These are phyloP conservation scores for Phytophthora boehmeriae DNA, from an alignment of 352 stramenopile species.

Conservation along the genomic window DNA sequence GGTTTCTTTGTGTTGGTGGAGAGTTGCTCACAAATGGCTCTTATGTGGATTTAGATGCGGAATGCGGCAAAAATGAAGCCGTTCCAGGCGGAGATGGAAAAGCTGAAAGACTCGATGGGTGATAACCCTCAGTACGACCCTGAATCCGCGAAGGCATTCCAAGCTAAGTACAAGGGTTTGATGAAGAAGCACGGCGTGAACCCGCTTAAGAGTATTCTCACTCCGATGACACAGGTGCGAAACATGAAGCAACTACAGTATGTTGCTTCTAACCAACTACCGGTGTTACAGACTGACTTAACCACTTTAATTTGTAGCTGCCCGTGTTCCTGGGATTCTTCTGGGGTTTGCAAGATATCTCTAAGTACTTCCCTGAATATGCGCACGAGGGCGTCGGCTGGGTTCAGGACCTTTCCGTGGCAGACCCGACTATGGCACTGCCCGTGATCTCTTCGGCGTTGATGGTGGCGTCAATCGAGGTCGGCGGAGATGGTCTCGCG, in stretches of 20 bases:
- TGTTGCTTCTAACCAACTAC: no score
- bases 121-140: conserved; percentile 45
- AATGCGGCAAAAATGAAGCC: conserved; percentile 87
- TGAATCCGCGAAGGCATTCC: conserved; percentile 65
- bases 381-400: conserved; percentile 76
- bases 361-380: conserved; percentile 85
- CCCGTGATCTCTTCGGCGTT: conserved; percentile 81
- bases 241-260: background rate
- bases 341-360: conserved; percentile 80
- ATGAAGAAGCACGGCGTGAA: conserved; percentile 88
- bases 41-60: conserved; percentile 52
- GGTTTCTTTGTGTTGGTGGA: background rate
- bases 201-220: conserved; percentile 75
- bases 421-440: conserved; percentile 78
- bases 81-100: conserved; percentile 86
- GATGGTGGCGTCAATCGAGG: conserved; percentile 80
- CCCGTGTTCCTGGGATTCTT: conserved; percentile 88
- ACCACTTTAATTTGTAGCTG: conserved; percentile 44
- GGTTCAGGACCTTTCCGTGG: conserved; percentile 78
- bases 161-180: conserved; percentile 75
- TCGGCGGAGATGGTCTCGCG: conserved; percentile 67
- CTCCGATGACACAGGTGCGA: conserved; percentile 59
- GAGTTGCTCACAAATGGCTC: background rate
- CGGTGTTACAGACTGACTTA: conserved; percentile 2
- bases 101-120: conserved; percentile 76